Evolutionary conservation across 441 rosid genomes (phyloP), one percentile per base, ranked within the genome.

Genomic region (Melastoma candidum): DNA sequence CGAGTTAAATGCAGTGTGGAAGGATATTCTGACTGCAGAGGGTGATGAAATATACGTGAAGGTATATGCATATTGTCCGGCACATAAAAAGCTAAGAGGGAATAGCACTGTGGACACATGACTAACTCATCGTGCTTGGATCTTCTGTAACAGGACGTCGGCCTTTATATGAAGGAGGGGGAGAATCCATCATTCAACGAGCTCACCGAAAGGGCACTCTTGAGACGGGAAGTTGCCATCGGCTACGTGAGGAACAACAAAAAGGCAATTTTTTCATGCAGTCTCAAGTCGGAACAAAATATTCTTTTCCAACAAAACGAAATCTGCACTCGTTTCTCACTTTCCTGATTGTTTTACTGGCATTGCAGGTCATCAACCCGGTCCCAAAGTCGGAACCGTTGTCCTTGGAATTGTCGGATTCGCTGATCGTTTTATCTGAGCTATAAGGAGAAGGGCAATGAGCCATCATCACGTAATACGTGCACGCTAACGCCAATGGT

Each of bases 31-130:
- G 26, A 65, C 88, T 49, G 87, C 97, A 47, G 97, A 88, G n/a
- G 98, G 98, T 9, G 98, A 93, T 66, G 98, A 93, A 69, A 93
- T 88, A 57, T 93, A 93, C 56, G 81, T 86, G 17, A 88, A 93
- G 95, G 98, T 86, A 69, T 61, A 54, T 8, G 4, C 36, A 29
- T 29, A 29, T 7, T 29, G 3, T 29, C 36, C 36, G 7, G 36
- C 36, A 29, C 36, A 29, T 29, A 7, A 17, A 17, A 17, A 17
- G 22, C 22, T 17, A 17, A 17, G 22, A 0, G 22, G 22, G 22
- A 17, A 17, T 29, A 29, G 36, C 36, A 29, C 36, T 7, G 7
- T 29, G 36, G 56, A 13, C 5, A 7, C 0, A 0, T 52, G 2
- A 14, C 11, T 7, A 13, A 17, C 22, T 14, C 12, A 22, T 17